Evolutionary conservation across 768 basidiomycete genomes (phyloP), one percentile per base, ranked within the genome.

Genomic region (Suillus discolor): DNA sequence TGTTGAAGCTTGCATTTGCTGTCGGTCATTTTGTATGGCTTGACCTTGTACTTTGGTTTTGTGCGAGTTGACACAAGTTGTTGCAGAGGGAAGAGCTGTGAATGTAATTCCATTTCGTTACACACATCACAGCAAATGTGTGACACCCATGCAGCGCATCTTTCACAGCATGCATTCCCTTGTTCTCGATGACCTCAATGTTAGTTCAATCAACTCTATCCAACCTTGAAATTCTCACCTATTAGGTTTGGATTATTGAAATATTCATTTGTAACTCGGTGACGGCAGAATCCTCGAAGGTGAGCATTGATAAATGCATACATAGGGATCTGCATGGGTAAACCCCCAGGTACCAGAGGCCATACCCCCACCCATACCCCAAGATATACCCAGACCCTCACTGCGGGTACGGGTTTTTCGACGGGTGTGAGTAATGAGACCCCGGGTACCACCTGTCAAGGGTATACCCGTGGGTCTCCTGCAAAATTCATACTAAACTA

Each of bases 251-350:
- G 42, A 42, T 42, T 42, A 42, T 42, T 42, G 16, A 42, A 42
- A 16, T 16, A 16, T 41, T 41, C 41, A 41, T 41, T 41, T 15
- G 41, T 41, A 41, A 41, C 41, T 16, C 15, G 41, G 41, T 15
- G 15, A 41, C 41, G 41, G 41, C 41, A 41, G 41, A 16, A 41
- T 41, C 41, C 41, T 41, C 41, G 5, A 41, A 41, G 41, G 41
- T 41, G 41, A 41, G 41, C 41, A 41, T 41, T 41, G 41, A 41
- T 41, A 41, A 41, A 41, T 16, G 15, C 41, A 41, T 41, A 41
- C 41, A 41, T 28, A 20, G 47, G 36, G 47, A 54, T 20, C 38
- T 60, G 57, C 64, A 65, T 11, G 25, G 64, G 64, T 65, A 61
- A 25, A 65, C 57, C 64, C 34, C 9, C 15, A n/a, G 45, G 42